phyloP scores from a whole-genome alignment of 306 rosid genomes.

The Gastrolobium bilobum region DNA sequence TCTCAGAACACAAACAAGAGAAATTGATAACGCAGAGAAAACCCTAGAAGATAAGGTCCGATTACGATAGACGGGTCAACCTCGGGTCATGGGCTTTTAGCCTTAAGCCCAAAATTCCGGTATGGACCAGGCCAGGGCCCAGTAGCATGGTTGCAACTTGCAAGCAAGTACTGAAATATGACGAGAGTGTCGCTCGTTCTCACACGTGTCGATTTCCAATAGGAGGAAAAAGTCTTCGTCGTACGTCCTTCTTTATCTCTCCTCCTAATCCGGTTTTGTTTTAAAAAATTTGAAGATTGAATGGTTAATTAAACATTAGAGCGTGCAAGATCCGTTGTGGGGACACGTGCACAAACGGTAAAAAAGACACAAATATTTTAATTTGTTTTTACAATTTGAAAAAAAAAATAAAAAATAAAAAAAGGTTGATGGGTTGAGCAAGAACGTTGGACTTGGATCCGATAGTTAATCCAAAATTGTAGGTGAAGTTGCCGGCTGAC shows the following conservation, averaged over 20 bases:
- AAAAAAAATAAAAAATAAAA: neutral
- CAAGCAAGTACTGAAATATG: neutral
- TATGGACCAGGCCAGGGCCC: neutral
- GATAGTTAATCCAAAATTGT: slow-evolving; percentile 52
- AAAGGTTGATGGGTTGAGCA: slow-evolving; percentile 36
- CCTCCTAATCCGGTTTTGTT: slow-evolving; percentile 21
- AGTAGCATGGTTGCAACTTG: neutral
- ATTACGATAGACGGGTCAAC: neutral
- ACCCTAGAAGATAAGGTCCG: slow-evolving; percentile 38
- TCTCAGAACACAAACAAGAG: neutral
- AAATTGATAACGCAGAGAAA: neutral
- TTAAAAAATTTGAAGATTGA: neutral
- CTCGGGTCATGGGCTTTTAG: neutral
- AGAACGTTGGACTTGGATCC: slow-evolving; percentile 48
- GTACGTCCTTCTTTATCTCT: slow-evolving; percentile 21
- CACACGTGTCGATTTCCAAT: slow-evolving; percentile 42
- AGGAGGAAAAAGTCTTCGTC: neutral
- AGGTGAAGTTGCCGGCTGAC: slow-evolving; percentile 45
- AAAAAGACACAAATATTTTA: neutral
- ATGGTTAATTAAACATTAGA: slow-evolving; percentile 24
- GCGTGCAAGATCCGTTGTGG: slow-evolving; percentile 37
- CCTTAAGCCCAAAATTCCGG: neutral
- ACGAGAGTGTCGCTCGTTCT: neutral
- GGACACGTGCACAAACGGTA: slow-evolving; percentile 38
- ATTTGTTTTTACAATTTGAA: neutral